Evolutionary conservation across 768 basidiomycete genomes (phyloP).

Genomic region (Infundibulicybe gibba): DNA sequence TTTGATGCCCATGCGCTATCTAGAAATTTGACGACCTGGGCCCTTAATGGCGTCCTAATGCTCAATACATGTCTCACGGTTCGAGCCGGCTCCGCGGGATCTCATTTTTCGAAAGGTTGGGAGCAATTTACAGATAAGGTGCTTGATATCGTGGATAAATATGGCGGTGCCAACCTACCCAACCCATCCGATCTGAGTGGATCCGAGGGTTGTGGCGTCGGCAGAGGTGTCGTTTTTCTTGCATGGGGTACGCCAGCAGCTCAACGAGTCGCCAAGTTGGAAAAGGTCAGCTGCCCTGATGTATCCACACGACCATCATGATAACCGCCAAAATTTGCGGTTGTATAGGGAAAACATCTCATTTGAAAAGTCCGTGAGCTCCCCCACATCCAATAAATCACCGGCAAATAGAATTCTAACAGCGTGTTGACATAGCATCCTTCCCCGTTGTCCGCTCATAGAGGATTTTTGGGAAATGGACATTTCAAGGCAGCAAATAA

Average conservation of each 20-base stretch:
- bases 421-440: conserved; percentile 58
- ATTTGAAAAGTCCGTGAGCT: conserved; percentile 74
- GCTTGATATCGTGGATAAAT: conserved; percentile 71
- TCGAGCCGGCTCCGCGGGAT: conserved; percentile 66
- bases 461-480: conserved; percentile 84
- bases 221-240: conserved; percentile 74
- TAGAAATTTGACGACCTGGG: conserved; percentile 81
- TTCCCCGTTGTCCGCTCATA: conserved; percentile 72
- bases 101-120: conserved; percentile 88
- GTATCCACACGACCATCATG: not conserved
- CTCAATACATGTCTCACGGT: conserved; percentile 94
- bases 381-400: not conserved
- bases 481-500: conserved; percentile 87
- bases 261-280: conserved; percentile 76
- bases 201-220: conserved; percentile 43
- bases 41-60: conserved; percentile 82
- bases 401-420: conserved; percentile 7
- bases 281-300: conserved; percentile 46
- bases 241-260: conserved; percentile 90
- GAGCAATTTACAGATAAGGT: conserved; percentile 84
- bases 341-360: conserved; percentile 69
- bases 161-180: conserved; percentile 68
- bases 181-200: conserved; percentile 16
- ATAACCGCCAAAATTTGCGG: conserved; percentile 1
- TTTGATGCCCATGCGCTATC: conserved; percentile 3